Evolutionary conservation across 768 basidiomycete genomes (phyloP), one percentile per base, ranked within the genome.

Genomic region (Tremella mesenterica): DNA sequence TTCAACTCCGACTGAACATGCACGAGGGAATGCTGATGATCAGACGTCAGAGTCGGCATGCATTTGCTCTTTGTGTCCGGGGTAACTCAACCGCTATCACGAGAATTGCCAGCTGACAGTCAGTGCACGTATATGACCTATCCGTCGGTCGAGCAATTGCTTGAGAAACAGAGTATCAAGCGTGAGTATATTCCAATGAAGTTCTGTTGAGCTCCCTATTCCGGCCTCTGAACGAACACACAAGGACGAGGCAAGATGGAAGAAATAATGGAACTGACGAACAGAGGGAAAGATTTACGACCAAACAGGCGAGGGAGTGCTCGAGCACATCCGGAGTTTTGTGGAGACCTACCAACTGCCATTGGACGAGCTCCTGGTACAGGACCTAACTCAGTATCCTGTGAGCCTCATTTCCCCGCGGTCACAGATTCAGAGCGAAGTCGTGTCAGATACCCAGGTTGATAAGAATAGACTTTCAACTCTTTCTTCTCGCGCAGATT

Each of bases 401-500:
- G 70, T 70, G 20, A 49, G 65, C n/a, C n/a, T n/a, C n/a, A n/a
- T n/a, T n/a, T n/a, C n/a, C n/a, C n/a, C n/a, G n/a, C n/a, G n/a
- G n/a, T n/a, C n/a, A n/a, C n/a, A n/a, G n/a, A n/a, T n/a, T n/a
- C n/a, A n/a, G n/a, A n/a, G n/a, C n/a, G n/a, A n/a, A n/a, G n/a
- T n/a, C n/a, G n/a, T n/a, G n/a, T n/a, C n/a, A n/a, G n/a, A n/a
- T n/a, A n/a, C n/a, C n/a, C n/a, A n/a, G n/a, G n/a, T n/a, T n/a
- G n/a, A n/a, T n/a, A n/a, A n/a, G n/a, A n/a, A n/a, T 41, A 74
- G 61, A 81, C 74, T 12, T 86, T 90, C 77, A 90, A 89, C 73
- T 77, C 82, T 5, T 88, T 90, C 76, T 90, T 90, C 76, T 79
- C 65, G 43, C 76, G 84, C 36, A 78, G 81, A 63, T 76, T 88